These are phyloP conservation scores for Monosporascus sp. DNA, from an alignment of 2,329 filamentous ascomycete genomes.

Conservation along the genomic window DNA sequence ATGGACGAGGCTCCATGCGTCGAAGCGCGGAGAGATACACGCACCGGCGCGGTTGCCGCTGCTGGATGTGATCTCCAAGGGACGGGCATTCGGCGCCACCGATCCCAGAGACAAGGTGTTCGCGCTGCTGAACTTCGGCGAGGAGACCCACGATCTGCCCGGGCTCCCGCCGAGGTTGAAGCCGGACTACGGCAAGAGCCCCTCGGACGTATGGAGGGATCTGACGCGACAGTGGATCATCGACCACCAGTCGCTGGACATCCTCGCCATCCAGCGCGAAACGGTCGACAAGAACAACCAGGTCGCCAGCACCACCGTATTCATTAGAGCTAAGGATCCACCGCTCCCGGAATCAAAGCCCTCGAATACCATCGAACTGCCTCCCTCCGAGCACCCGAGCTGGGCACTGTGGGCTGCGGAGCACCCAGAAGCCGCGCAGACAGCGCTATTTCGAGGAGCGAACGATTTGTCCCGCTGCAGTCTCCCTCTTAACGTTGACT, in stretches of 20 bases:
- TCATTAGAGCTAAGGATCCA: neutral
- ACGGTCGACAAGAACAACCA: conserved; percentile 3
- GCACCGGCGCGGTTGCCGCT: neutral
- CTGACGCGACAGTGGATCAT: conserved; percentile 3
- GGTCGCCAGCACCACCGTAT: neutral
- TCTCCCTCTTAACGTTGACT: neutral
- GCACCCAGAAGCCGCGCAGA: neutral
- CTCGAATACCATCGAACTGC: neutral
- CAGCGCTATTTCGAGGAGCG: neutral
- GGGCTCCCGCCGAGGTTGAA: conserved; percentile 1
- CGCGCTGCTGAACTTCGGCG: conserved; percentile 1
- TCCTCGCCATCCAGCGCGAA: neutral
- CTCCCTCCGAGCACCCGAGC: neutral
- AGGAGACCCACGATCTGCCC: conserved; percentile 1
- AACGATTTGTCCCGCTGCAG: neutral
- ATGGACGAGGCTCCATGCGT: conserved; percentile 1
- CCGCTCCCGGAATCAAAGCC: neutral
- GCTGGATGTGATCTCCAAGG: neutral
- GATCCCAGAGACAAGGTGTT: conserved; percentile 3
- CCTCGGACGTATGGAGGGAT: conserved; percentile 3
- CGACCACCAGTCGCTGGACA: conserved; percentile 1
- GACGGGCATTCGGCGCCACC: conserved; percentile 1
- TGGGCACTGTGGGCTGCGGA: conserved; percentile 2
- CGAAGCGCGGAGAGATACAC: neutral
- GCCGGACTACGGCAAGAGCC: conserved; percentile 1